Evolutionary conservation across 257 asterid genomes (phyloP).

Genomic region (Jasminum sambac): DNA sequence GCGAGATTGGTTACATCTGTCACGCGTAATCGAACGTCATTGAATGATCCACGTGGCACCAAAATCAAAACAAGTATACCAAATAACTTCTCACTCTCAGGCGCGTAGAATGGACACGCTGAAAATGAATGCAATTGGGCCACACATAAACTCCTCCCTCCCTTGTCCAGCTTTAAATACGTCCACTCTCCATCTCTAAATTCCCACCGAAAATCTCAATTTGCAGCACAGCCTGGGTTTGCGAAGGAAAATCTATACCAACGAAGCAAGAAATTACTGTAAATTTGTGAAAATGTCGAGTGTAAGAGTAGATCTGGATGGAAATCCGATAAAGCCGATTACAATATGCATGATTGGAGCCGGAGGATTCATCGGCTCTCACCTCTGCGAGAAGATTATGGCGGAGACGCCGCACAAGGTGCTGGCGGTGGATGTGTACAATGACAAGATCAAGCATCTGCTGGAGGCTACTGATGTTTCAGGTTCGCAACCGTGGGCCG

Average conservation of each 20-base stretch:
- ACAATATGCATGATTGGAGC: slow-evolving; percentile 59
- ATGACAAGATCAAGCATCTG: slow-evolving; percentile 49
- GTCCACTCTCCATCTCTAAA: neutral
- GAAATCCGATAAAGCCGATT: slow-evolving; percentile 37
- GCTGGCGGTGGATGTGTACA: slow-evolving; percentile 48
- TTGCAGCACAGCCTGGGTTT: neutral
- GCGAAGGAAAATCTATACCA: neutral
- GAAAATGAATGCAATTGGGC: neutral
- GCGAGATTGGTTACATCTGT: no score
- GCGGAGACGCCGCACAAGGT: slow-evolving; percentile 45
- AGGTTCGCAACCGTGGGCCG: slow-evolving; percentile 32
- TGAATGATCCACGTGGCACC: neutral
- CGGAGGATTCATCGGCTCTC: slow-evolving; percentile 62
- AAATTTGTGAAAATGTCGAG: slow-evolving; percentile 30
- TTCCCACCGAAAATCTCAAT: neutral
- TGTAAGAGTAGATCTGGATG: slow-evolving; percentile 53
- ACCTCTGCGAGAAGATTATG: slow-evolving; percentile 53
- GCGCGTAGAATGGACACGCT: neutral
- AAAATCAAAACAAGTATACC: neutral
- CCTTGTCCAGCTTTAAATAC: slow-evolving; percentile 42
- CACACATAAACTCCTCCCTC: slow-evolving; percentile 27
- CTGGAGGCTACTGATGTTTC: slow-evolving; percentile 30
- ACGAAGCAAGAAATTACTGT: neutral
- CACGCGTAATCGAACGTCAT: no score
- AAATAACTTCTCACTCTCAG: neutral